These are phyloP conservation scores for Punica granatum DNA, from an alignment of 345 rosid species.

Conservation along the genomic window DNA sequence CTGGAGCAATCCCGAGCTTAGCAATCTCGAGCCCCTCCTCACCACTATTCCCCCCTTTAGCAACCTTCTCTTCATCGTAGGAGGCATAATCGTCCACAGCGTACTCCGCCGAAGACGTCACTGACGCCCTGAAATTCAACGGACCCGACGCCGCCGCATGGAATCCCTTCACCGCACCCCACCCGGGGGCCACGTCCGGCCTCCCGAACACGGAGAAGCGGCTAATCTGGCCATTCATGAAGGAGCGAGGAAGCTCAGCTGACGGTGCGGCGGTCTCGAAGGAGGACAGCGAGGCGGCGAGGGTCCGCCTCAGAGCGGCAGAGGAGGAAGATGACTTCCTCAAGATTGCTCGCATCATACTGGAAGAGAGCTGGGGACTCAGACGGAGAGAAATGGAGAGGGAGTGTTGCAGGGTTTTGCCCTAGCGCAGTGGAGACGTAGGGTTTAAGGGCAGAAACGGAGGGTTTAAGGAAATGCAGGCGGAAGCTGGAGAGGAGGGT, in stretches of 20 bases:
- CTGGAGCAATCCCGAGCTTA: slow-evolving; percentile 60
- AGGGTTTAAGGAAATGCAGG: slow-evolving; percentile 4
- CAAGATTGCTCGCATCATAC: slow-evolving; percentile 41
- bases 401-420: neutral
- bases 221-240: slow-evolving; percentile 11
- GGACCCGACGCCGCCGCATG: slow-evolving; percentile 45
- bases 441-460: slow-evolving; percentile 26
- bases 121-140: slow-evolving; percentile 38
- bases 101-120: slow-evolving; percentile 28
- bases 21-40: slow-evolving; percentile 68
- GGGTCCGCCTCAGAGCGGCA: slow-evolving; percentile 20
- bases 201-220: slow-evolving; percentile 1
- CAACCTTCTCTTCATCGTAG: slow-evolving; percentile 32
- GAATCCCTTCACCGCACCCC: slow-evolving; percentile 25
- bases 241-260: neutral
- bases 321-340: slow-evolving; percentile 26
- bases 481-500: neutral
- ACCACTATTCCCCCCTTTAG: slow-evolving; percentile 8
- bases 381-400: neutral
- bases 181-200: neutral
- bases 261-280: slow-evolving; percentile 14
- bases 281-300: slow-evolving; percentile 24
- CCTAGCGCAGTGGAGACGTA: slow-evolving; percentile 8
- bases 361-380: neutral
- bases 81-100: slow-evolving; percentile 42